These are phyloP conservation scores for Cryphonectria parasitica DNA, from an alignment of 2,329 filamentous ascomycete species.

Conservation along the genomic window DNA sequence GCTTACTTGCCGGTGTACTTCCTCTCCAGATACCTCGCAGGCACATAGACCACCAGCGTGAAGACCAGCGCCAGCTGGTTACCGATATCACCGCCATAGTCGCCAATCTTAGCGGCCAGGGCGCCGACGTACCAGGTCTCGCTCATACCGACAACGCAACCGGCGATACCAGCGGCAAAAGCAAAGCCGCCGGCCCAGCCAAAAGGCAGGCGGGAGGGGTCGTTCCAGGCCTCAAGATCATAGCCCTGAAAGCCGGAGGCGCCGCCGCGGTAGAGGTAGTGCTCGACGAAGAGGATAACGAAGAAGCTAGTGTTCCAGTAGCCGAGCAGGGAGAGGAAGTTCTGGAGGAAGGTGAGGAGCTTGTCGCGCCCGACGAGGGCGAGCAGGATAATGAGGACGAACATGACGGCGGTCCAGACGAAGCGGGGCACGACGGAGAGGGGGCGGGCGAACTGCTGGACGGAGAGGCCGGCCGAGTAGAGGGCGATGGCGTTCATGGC, in stretches of 20 bases:
- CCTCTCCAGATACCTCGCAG: conserved; percentile 52
- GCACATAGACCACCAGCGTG: conserved; percentile 51
- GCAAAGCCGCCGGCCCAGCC: conserved; percentile 48
- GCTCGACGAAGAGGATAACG: conserved; percentile 51
- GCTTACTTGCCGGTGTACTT: conserved; percentile 47
- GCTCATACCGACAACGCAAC: conserved; percentile 61
- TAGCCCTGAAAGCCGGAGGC: conserved; percentile 44
- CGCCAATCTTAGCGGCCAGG: conserved; percentile 48
- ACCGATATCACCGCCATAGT: conserved; percentile 52
- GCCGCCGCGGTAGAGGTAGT: conserved; percentile 51
- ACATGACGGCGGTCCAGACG: conserved; percentile 52
- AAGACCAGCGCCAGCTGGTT: conserved; percentile 57
- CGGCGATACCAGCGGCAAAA: conserved; percentile 49
- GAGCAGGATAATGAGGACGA: conserved; percentile 49
- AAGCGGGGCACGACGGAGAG: conserved; percentile 49
- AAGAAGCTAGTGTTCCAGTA: conserved; percentile 56
- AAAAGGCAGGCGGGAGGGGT: conserved; percentile 46
- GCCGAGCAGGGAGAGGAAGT: conserved; percentile 52
- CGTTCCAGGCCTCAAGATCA: conserved; percentile 54
- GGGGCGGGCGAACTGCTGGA: conserved; percentile 48
- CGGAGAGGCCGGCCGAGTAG: conserved; percentile 43
- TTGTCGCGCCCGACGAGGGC: conserved; percentile 48
- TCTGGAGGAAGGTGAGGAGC: conserved; percentile 48
- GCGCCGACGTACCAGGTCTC: conserved; percentile 59
- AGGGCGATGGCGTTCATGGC: conserved; percentile 52